A percentile compares a stretch with the other conserved stretches of the same genome.
Conservation (phyloP, 139 green algal species). For the Raphidocelis subcapitata region DNA sequence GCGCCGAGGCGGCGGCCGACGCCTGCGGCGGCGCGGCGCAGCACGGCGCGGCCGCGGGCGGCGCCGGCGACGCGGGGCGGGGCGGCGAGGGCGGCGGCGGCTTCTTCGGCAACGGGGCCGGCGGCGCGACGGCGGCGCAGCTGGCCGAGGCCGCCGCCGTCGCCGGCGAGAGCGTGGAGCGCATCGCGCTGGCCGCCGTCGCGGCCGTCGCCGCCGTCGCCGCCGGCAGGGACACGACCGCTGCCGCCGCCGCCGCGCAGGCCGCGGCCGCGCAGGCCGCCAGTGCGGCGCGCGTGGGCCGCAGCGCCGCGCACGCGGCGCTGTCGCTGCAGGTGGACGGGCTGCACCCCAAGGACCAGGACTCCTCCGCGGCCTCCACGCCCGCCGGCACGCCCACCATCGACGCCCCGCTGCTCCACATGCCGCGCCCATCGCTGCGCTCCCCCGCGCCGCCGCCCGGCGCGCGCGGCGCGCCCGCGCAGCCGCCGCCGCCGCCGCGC, state of each 20-base stretch:
- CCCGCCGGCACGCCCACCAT: too few relatives aligned
- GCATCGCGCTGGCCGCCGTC: constrained; percentile 19
- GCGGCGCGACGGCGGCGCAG: too few relatives aligned
- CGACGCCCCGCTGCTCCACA: too few relatives aligned
- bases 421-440: too few relatives aligned
- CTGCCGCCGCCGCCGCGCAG: constrained; percentile 19
- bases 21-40: neutral
- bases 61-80: neutral
- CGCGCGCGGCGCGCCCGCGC: neutral
- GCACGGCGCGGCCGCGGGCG: neutral
- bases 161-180: constrained; percentile 12
- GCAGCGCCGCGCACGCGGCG: neutral
- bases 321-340: neutral
- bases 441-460: neutral
- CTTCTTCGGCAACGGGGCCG: too few relatives aligned
- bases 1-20: constrained; percentile 5
- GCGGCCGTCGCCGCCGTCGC: constrained; percentile 22
- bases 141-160: constrained; percentile 23
- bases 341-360: too few relatives aligned
- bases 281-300: neutral
- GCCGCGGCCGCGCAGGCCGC: constrained; percentile 22
- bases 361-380: too few relatives aligned
- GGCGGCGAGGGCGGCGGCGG: too few relatives aligned
- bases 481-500: neutral
- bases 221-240: constrained; percentile 19